phyloP scores from a whole-genome alignment of 805 yeast species.

The Nakazawaea populi region DNA sequence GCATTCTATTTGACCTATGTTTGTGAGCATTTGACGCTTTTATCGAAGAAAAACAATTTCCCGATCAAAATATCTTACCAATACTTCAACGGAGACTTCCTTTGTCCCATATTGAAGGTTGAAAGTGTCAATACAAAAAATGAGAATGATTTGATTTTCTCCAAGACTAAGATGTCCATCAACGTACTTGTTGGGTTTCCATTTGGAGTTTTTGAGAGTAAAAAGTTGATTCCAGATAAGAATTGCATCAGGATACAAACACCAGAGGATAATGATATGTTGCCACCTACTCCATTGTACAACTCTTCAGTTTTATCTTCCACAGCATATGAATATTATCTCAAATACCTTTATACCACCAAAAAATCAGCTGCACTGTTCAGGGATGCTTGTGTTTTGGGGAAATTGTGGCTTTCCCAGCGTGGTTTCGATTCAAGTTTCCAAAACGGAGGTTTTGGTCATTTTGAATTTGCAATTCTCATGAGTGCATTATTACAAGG shows the following conservation, averaged over 20 bases:
- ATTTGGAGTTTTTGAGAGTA: slow-evolving; percentile 60
- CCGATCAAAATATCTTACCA: slow-evolving; percentile 59
- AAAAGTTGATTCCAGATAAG: slow-evolving; percentile 72
- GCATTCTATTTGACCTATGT: slow-evolving; percentile 81
- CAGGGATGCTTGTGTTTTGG: slow-evolving; percentile 80
- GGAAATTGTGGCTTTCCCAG: slow-evolving; percentile 86
- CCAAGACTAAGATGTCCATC: slow-evolving; percentile 65
- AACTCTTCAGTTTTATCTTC: slow-evolving; percentile 75
- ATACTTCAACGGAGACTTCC: slow-evolving; percentile 67
- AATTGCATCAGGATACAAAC: slow-evolving; percentile 75
- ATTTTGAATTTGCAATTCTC: slow-evolving; percentile 78
- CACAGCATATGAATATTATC: slow-evolving; percentile 59
- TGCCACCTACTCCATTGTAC: slow-evolving; percentile 81
- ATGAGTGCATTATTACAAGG: slow-evolving; percentile 82
- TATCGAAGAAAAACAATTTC: slow-evolving; percentile 48
- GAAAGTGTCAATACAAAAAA: slow-evolving; percentile 47
- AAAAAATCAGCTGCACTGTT: slow-evolving; percentile 76
- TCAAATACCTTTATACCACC: slow-evolving; percentile 70
- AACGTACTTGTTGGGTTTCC: slow-evolving; percentile 73
- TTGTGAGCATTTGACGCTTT: slow-evolving; percentile 54
- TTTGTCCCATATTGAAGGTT: slow-evolving; percentile 69
- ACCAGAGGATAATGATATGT: slow-evolving; percentile 21
- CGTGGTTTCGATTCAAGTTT: slow-evolving; percentile 68
- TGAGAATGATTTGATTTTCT: slow-evolving; percentile 48
- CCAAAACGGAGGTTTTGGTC: slow-evolving; percentile 78